These are phyloP conservation scores for Fusarium secorum DNA, from an alignment of 2,329 filamentous ascomycete species.

Conservation along the genomic window DNA sequence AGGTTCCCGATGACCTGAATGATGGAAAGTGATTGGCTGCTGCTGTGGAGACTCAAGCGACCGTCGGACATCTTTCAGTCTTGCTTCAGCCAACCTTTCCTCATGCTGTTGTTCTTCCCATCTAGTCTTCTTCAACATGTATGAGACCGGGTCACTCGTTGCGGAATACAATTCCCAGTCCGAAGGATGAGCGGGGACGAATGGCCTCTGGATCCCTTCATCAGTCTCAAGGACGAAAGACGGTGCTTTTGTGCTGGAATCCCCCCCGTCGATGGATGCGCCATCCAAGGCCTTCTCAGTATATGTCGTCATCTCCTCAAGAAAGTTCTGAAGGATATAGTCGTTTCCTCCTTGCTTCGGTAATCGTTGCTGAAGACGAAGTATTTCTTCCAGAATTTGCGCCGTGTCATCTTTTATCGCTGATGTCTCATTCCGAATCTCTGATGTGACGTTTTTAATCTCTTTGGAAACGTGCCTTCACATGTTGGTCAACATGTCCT, in stretches of 20 bases:
- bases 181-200: neutral
- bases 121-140: neutral
- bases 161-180: neutral
- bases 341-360: neutral
- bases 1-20: neutral
- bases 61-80: neutral
- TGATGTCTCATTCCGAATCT: neutral
- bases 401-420: neutral
- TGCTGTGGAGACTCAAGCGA: neutral
- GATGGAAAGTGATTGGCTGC: rapidly evolving
- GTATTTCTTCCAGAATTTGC: neutral
- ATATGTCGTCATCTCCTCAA: neutral
- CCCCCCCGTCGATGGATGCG: neutral
- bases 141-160: neutral
- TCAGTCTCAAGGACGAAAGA: neutral
- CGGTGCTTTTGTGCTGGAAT: neutral
- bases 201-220: no score
- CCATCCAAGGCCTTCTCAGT: neutral
- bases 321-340: neutral
- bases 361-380: neutral
- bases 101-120: neutral
- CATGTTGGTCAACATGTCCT: neutral
- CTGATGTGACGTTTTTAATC: neutral
- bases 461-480: neutral
- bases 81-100: neutral